A percentile compares a stretch with the other conserved stretches of the same genome.
Evolutionary conservation across 1,284 basidiomycete genomes (phyloP).

Genomic region (Pseudozyma pruni): DNA sequence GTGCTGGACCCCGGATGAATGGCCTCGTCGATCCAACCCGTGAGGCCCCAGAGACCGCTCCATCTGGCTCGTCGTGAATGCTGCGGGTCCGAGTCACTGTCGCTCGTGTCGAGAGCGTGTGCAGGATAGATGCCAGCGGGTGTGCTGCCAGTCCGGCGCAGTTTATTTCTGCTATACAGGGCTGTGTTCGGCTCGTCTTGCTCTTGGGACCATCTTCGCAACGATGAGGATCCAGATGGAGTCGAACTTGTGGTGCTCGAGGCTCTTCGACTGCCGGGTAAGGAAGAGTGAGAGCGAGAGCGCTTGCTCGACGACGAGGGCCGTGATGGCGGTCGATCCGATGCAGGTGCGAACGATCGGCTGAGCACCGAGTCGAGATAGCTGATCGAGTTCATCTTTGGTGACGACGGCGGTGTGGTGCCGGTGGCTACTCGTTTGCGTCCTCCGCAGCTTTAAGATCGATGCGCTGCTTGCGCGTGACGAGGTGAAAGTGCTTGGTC

Average conservation of each 20-base stretch:
- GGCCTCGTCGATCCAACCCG: conserved; percentile 45
- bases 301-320: conserved; percentile 24
- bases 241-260: conserved; percentile 29
- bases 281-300: conserved; percentile 41
- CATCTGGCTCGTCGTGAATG: conserved; percentile 22
- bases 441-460: neutral
- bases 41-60: conserved; percentile 44
- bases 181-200: conserved; percentile 15
- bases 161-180: conserved; percentile 20
- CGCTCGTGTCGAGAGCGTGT: conserved; percentile 28
- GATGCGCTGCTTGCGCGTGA: no score
- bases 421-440: no score
- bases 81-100: conserved; percentile 23
- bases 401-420: neutral
- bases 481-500: neutral
- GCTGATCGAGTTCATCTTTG: conserved; percentile 59
- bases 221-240: conserved; percentile 17
- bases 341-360: conserved; percentile 39
- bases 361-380: conserved; percentile 60
- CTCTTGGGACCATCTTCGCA: conserved; percentile 47
- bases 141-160: conserved; percentile 39
- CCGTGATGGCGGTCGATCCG: conserved; percentile 24
- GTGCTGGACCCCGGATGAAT: conserved; percentile 29
- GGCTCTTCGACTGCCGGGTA: conserved; percentile 33
- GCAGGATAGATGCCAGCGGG: conserved; percentile 22